Conservation (phyloP, 495 filamentous ascomycete species). For the Hypoxylon subgilvum region DNA sequence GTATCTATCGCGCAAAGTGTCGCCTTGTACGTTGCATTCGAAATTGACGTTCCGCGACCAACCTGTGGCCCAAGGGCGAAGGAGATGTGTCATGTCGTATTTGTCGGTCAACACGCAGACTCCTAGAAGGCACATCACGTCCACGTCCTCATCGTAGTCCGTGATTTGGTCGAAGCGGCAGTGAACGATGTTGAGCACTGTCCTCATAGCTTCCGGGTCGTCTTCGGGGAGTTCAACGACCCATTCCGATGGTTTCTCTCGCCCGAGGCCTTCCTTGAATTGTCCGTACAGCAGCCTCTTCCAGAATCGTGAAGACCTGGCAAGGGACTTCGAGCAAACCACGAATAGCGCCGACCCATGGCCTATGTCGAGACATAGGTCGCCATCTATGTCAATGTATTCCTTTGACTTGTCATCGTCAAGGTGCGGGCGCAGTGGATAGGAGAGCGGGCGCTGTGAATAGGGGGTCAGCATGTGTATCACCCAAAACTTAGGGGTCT, state of each 20-base stretch:
- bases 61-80: slow-evolving; percentile 30
- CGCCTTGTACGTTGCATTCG: slow-evolving; percentile 21
- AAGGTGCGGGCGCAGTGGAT: neutral
- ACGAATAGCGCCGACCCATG: slow-evolving; percentile 12
- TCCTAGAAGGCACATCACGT: slow-evolving; percentile 35
- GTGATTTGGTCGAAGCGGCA: slow-evolving; percentile 29
- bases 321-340: slow-evolving; percentile 34
- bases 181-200: slow-evolving; percentile 40
- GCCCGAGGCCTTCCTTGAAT: slow-evolving; percentile 38
- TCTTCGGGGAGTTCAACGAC: slow-evolving; percentile 42
- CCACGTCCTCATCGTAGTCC: slow-evolving; percentile 13
- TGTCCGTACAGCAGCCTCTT: slow-evolving; percentile 38
- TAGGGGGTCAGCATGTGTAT: neutral
- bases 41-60: slow-evolving; percentile 29
- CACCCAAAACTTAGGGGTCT: too few relatives aligned
- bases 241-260: slow-evolving; percentile 35
- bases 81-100: slow-evolving; percentile 33
- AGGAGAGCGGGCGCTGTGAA: neutral
- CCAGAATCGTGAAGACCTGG: slow-evolving; percentile 39
- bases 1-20: slow-evolving; percentile 16
- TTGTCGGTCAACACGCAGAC: slow-evolving; percentile 41
- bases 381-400: slow-evolving; percentile 19
- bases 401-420: too few relatives aligned
- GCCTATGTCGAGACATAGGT: slow-evolving; percentile 31
- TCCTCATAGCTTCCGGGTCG: slow-evolving; percentile 25